These are phyloP conservation scores for Oryza glumipatula DNA, from an alignment of 176 grass and related monocot genomes.

Conservation along the genomic window DNA sequence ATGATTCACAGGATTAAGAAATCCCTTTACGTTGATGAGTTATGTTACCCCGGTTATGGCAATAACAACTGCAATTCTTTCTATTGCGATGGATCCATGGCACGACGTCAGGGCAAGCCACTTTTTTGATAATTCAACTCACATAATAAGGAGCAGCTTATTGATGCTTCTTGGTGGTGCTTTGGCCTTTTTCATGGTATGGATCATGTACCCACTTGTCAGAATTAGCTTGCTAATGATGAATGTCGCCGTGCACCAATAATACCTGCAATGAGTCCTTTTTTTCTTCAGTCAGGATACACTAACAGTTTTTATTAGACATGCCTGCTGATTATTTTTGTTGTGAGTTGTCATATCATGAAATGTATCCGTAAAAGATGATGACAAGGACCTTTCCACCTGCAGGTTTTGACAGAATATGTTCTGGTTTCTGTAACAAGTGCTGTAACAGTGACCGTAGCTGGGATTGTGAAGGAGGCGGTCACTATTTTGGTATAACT, in stretches of 20 bases:
- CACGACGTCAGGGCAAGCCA: slow-evolving; percentile 64
- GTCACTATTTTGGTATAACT: slow-evolving; percentile 91
- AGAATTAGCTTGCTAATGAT: background rate
- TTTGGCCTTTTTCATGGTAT: slow-evolving; percentile 93
- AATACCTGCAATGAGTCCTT: background rate
- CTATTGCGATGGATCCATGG: slow-evolving; percentile 89
- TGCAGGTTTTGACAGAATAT: slow-evolving; percentile 98
- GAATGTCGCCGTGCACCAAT: background rate
- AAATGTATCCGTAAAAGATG: slow-evolving; percentile 15
- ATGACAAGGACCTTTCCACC: slow-evolving; percentile 15
- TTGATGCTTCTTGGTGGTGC: slow-evolving; percentile 79
- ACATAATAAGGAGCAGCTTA: slow-evolving; percentile 77
- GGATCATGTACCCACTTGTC: slow-evolving; percentile 20
- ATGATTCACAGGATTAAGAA: slow-evolving; percentile 67
- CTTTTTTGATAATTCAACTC: slow-evolving; percentile 82
- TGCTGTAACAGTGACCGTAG: slow-evolving; percentile 92
- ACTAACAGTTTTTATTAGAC: background rate
- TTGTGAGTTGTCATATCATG: background rate
- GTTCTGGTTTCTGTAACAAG: slow-evolving; percentile 93
- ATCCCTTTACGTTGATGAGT: slow-evolving; percentile 93
- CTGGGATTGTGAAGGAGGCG: slow-evolving; percentile 94
- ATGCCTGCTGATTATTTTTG: slow-evolving; percentile 16
- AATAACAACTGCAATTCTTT: slow-evolving; percentile 82
- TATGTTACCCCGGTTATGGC: slow-evolving; percentile 96
- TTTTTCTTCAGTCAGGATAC: slow-evolving; percentile 1